These are phyloP conservation scores for Pseudognaphalium luteoalbum DNA, from an alignment of 129 eudicot genomes.

Conservation along the genomic window DNA sequence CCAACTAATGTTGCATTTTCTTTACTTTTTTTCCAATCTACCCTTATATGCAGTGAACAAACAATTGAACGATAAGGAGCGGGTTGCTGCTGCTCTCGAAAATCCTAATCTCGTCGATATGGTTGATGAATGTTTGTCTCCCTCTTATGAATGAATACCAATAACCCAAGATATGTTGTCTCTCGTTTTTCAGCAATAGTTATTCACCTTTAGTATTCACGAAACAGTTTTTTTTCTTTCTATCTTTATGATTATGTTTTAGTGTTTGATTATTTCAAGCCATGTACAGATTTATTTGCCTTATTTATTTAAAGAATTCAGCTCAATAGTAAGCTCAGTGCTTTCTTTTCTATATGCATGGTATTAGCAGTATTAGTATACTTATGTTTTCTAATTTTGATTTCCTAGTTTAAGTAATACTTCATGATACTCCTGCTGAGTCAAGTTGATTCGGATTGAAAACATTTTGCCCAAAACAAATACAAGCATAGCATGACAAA, in stretches of 20 bases:
- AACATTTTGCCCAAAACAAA: too few relatives aligned
- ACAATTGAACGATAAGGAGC: constrained; percentile 89
- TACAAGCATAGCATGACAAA: not conserved
- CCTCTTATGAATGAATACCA: constrained; percentile 56
- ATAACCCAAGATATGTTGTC: not conserved
- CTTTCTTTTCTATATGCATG: not conserved
- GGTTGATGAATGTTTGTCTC: constrained; percentile 84
- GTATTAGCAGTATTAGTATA: too few relatives aligned
- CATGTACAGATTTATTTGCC: not conserved
- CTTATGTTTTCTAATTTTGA: not conserved
- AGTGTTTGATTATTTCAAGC: not conserved
- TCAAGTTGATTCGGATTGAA: too few relatives aligned
- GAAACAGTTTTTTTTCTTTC: too few relatives aligned
- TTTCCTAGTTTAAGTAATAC: too few relatives aligned
- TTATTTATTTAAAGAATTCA: not conserved
- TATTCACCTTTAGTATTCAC: not conserved
- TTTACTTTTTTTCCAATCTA: too few relatives aligned
- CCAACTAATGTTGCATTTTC: not conserved
- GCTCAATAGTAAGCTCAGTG: not conserved
- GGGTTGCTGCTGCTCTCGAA: constrained; percentile 92
- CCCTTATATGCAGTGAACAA: constrained; percentile 67
- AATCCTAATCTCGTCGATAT: constrained; percentile 75
- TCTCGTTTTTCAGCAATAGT: not conserved
- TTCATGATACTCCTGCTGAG: too few relatives aligned
- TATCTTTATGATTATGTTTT: not conserved